These are phyloP conservation scores for Mitragyna speciosa DNA, from an alignment of 257 asterid genomes.

Conservation along the genomic window DNA sequence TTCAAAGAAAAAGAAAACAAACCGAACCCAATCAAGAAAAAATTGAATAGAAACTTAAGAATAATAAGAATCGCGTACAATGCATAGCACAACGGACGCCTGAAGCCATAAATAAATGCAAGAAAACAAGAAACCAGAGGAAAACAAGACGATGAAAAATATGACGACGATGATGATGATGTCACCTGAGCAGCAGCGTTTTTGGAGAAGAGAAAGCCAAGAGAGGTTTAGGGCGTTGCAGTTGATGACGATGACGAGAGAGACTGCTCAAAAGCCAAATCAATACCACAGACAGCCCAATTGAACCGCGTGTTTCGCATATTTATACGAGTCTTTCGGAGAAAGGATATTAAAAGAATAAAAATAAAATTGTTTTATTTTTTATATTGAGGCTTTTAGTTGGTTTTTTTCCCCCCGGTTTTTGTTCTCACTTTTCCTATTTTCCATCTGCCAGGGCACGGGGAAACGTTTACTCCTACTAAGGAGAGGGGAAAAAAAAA, in stretches of 20 bases:
- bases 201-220: constrained; percentile 6
- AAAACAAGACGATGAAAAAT: not conserved
- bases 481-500: too few relatives aligned
- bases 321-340: not conserved
- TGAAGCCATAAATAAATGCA: not conserved
- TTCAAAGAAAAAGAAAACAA: not conserved
- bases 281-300: not conserved
- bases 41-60: not conserved
- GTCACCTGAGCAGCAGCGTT: constrained; percentile 35
- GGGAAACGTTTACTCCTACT: too few relatives aligned
- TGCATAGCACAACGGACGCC: not conserved
- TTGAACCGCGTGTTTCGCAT: not conserved
- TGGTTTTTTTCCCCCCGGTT: too few relatives aligned
- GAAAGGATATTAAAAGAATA: not conserved
- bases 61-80: not conserved
- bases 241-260: not conserved
- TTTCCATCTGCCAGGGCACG: too few relatives aligned
- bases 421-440: not conserved
- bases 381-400: too few relatives aligned
- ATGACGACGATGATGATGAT: constrained; percentile 21
- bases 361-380: too few relatives aligned
- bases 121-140: not conserved
- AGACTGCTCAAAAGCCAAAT: not conserved
- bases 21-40: not conserved
- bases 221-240: not conserved